Evolutionary conservation across 108 stramenopile genomes (phyloP).

Genomic region (Aurantiochytrium sp.): DNA sequence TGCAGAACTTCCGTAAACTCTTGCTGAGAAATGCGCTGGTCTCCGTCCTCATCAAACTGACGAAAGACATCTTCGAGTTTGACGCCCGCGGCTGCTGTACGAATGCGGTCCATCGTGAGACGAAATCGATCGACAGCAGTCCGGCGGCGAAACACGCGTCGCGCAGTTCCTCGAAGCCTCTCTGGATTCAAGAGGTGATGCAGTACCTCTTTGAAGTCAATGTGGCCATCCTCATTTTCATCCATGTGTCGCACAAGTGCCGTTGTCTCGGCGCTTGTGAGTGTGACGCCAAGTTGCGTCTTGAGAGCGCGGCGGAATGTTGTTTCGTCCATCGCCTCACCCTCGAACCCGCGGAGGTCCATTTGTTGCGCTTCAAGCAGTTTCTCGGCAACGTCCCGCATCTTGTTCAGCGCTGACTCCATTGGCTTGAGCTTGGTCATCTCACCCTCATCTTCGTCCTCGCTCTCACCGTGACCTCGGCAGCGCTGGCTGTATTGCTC

Average conservation of each 20-base stretch:
- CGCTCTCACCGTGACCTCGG: no score
- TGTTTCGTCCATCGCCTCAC: neutral
- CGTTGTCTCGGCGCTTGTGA: neutral
- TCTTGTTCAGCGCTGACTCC: neutral
- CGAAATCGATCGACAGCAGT: neutral
- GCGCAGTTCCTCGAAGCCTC: neutral
- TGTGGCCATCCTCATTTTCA: neutral
- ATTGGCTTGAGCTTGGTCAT: neutral
- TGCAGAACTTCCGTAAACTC: neutral
- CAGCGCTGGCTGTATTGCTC: no score
- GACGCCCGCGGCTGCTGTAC: neutral
- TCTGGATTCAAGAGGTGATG: neutral
- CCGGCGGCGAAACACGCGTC: neutral
- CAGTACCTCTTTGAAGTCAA: neutral
- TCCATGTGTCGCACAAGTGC: conserved; percentile 1
- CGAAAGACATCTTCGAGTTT: neutral
- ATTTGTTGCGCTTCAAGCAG: neutral
- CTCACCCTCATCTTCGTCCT: no score
- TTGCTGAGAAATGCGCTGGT: neutral
- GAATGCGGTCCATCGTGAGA: neutral
- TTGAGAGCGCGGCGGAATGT: neutral
- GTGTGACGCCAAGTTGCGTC: neutral
- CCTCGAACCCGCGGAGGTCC: conserved; percentile 1
- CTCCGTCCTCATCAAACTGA: neutral
- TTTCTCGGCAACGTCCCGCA: neutral